Percentiles rank a stretch among this genome's conserved stretches.
phyloP scores from a whole-genome alignment of 2,329 filamentous ascomycete species.

The Didymella keratinophila region DNA sequence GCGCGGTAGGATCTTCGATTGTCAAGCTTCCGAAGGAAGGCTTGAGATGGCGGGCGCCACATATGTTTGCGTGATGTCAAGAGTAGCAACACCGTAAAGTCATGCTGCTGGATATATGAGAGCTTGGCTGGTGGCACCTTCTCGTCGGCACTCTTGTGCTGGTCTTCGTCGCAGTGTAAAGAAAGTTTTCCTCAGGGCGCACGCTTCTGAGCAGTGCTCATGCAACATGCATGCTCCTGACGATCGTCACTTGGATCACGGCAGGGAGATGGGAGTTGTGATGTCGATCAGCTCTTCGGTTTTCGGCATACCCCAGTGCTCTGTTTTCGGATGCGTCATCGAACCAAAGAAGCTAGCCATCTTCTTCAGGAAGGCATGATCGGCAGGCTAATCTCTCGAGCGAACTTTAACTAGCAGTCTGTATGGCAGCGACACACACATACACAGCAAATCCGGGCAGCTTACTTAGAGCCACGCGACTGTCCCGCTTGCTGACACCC shows the following conservation, averaged over 20 bases:
- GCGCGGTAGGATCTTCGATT: slow-evolving; percentile 6
- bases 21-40: slow-evolving; percentile 8
- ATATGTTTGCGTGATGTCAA: slow-evolving; percentile 9
- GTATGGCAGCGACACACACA: neutral
- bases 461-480: neutral
- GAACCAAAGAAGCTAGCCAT: neutral
- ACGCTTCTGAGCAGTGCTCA: neutral
- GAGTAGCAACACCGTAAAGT: neutral
- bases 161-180: neutral
- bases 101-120: neutral
- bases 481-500: neutral
- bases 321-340: slow-evolving; percentile 9
- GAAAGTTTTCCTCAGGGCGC: neutral
- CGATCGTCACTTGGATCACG: neutral
- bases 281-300: slow-evolving; percentile 4
- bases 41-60: slow-evolving; percentile 6
- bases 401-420: neutral
- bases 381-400: slow-evolving; percentile 1
- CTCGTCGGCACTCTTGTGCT: neutral
- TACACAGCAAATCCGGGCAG: neutral
- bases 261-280: slow-evolving; percentile 3
- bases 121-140: neutral
- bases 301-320: neutral
- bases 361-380: slow-evolving; percentile 8
- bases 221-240: slow-evolving; percentile 1